These are phyloP conservation scores for Paratinospora sagittata DNA, from an alignment of 164 flowering plant genomes.

Conservation along the genomic window DNA sequence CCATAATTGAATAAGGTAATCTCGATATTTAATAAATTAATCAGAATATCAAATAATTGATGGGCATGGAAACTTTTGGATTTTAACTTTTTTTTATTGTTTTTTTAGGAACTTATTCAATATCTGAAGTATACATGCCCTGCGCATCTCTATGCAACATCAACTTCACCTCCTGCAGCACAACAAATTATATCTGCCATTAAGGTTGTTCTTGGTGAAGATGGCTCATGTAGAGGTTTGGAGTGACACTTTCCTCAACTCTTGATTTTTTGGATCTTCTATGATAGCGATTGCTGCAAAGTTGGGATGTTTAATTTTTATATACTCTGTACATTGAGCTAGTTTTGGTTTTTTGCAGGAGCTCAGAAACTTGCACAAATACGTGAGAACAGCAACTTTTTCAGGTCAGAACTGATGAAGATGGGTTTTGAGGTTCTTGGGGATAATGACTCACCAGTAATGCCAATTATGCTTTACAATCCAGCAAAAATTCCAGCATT, in stretches of 20 bases:
- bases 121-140: slow-evolving; percentile 71
- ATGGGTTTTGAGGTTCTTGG: slow-evolving; percentile 99
- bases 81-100: background rate
- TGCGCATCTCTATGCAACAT: slow-evolving; percentile 81
- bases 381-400: slow-evolving; percentile 95
- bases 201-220: slow-evolving; percentile 88
- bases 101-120: slow-evolving; percentile 65
- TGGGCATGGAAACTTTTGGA: background rate
- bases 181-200: slow-evolving; percentile 88
- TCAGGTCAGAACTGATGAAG: slow-evolving; percentile 83
- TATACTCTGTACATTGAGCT: slow-evolving; percentile 1
- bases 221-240: slow-evolving; percentile 89
- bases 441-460: slow-evolving; percentile 95
- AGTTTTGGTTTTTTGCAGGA: slow-evolving; percentile 38
- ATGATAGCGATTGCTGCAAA: background rate
- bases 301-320: no score
- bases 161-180: slow-evolving; percentile 87
- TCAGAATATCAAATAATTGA: background rate
- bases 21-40: background rate
- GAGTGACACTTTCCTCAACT: background rate
- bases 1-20: background rate
- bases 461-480: slow-evolving; percentile 99
- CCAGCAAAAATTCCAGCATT: slow-evolving; percentile 98
- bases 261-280: no score
- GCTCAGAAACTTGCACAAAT: slow-evolving; percentile 89